Evolutionary conservation across 2,329 filamentous ascomycete genomes (phyloP).

Genomic region (Fusarium floridanum): DNA sequence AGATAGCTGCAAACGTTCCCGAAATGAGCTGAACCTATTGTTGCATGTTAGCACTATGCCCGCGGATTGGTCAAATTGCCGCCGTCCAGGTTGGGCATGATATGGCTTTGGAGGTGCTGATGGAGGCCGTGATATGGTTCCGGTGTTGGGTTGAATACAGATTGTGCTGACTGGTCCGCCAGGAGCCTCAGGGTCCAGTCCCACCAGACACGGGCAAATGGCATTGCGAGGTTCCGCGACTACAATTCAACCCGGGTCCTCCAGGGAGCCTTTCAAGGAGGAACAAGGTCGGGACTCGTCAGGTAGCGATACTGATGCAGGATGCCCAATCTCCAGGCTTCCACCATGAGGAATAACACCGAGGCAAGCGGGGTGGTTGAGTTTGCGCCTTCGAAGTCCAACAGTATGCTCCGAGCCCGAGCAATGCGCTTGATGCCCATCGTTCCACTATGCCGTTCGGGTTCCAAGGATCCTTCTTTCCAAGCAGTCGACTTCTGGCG

Average conservation of each 20-base stretch:
- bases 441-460: background rate
- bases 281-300: background rate
- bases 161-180: background rate
- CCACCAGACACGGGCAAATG: background rate
- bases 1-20: constrained; percentile 55
- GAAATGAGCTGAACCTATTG: constrained; percentile 57
- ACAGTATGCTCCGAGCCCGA: background rate
- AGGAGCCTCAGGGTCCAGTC: background rate
- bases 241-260: background rate
- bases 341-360: background rate
- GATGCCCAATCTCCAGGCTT: background rate
- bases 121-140: background rate
- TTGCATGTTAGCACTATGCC: constrained; percentile 41
- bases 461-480: background rate
- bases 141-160: background rate
- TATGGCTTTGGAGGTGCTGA: background rate
- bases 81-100: constrained; percentile 6
- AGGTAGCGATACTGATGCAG: background rate
- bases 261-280: background rate
- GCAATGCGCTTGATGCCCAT: background rate
- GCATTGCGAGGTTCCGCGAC: background rate
- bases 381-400: background rate
- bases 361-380: background rate
- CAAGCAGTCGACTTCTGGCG: background rate
- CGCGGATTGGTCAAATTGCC: background rate